Conservation (phyloP, 495 filamentous ascomycete species). For the Neurospora sp. region DNA sequence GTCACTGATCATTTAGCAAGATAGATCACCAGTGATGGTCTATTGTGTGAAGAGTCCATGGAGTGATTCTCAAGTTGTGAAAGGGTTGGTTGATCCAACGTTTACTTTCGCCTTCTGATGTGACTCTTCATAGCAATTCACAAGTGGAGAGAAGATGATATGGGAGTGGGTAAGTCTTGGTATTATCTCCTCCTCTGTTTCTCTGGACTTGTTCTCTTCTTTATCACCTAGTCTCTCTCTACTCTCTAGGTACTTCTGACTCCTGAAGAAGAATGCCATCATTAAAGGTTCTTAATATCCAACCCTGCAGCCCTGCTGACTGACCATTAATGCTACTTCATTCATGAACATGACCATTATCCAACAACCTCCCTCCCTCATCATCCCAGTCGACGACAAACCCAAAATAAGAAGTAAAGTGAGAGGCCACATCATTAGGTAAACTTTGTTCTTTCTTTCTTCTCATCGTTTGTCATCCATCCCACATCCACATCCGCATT, state of each 20-base stretch:
- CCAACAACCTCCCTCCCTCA: background rate
- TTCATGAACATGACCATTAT: background rate
- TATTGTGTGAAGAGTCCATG: background rate
- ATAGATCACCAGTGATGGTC: too few relatives aligned
- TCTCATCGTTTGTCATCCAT: background rate
- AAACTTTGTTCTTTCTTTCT: background rate
- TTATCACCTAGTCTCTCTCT: background rate
- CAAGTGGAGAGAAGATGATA: background rate
- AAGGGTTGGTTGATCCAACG: background rate
- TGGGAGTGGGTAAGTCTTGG: background rate
- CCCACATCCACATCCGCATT: background rate
- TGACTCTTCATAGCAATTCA: background rate
- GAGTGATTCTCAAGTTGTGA: background rate
- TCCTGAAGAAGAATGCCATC: background rate
- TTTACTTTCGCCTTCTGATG: background rate
- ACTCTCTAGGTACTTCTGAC: background rate
- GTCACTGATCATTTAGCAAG: too few relatives aligned
- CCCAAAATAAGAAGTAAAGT: background rate
- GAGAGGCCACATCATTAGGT: background rate
- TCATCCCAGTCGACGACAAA: background rate
- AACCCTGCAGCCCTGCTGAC: background rate
- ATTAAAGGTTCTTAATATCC: background rate
- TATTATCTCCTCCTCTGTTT: background rate
- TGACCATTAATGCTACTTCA: background rate
- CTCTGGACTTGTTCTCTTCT: background rate